phyloP scores from a whole-genome alignment of 1,284 basidiomycete species.

The Golubevia pallescens region DNA sequence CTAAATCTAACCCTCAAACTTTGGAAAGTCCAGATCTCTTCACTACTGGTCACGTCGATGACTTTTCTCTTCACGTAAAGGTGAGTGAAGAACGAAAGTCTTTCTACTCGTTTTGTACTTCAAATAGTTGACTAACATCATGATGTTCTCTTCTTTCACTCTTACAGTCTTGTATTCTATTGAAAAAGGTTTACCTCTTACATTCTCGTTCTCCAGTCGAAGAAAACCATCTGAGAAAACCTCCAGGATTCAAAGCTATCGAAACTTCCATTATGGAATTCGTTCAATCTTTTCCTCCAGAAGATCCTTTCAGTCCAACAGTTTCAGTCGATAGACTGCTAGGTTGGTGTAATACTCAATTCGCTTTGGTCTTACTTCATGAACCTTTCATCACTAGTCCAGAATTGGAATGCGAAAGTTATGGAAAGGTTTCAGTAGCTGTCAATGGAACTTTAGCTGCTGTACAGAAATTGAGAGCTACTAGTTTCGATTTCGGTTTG shows the following conservation, averaged over 20 bases:
- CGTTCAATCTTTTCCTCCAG: slow-evolving; percentile 10
- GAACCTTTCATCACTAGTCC: slow-evolving; percentile 15
- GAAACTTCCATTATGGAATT: slow-evolving; percentile 15
- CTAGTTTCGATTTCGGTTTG: slow-evolving; percentile 13
- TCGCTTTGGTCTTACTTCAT: slow-evolving; percentile 14
- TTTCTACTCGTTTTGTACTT: too few species aligned
- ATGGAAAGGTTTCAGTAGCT: slow-evolving; percentile 8
- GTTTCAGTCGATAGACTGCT: slow-evolving; percentile 12
- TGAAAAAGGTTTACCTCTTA: slow-evolving; percentile 4
- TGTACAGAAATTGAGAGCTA: slow-evolving; percentile 10
- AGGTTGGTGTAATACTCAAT: slow-evolving; percentile 6
- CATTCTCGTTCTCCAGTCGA: slow-evolving; percentile 5
- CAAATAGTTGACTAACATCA: not conserved
- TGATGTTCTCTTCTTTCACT: not conserved
- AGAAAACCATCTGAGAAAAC: slow-evolving; percentile 5
- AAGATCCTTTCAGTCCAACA: slow-evolving; percentile 6
- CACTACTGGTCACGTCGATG: slow-evolving; percentile 18
- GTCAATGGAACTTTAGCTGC: slow-evolving; percentile 7
- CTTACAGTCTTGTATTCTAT: not conserved
- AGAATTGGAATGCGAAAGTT: slow-evolving; percentile 3
- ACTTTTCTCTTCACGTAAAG: slow-evolving; percentile 23
- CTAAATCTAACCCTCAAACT: slow-evolving; percentile 11
- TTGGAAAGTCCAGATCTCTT: slow-evolving; percentile 19
- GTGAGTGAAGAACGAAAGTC: slow-evolving; percentile 5
- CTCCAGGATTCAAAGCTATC: slow-evolving; percentile 7